Evolutionary conservation across 176 grass and related monocot genomes (phyloP).

Genomic region (Bonia amplexicaulis): DNA sequence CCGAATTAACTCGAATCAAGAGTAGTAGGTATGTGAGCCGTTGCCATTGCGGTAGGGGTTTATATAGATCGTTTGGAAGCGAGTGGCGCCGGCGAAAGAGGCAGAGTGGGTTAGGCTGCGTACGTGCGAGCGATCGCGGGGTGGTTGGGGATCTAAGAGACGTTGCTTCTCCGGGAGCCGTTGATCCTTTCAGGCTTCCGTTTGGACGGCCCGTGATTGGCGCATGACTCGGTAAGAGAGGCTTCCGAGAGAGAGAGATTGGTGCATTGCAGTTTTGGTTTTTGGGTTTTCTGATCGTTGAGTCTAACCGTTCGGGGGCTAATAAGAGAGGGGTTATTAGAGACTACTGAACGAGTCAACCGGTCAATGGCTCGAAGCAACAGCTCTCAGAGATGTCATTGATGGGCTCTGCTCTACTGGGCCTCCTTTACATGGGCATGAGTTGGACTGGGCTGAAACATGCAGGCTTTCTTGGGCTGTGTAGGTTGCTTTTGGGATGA

Average conservation of each 20-base stretch:
- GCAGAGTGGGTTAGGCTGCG: background rate
- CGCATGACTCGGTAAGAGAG: conserved; percentile 5
- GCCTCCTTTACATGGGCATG: background rate
- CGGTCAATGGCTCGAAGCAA: background rate
- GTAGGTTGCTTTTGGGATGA: background rate
- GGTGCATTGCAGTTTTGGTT: background rate
- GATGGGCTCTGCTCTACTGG: background rate
- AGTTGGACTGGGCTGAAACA: background rate
- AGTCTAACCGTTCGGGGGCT: background rate
- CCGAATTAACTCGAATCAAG: background rate
- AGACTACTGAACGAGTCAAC: background rate
- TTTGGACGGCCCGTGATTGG: conserved; percentile 5
- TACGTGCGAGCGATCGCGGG: background rate
- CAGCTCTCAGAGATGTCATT: background rate
- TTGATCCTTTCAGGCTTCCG: background rate
- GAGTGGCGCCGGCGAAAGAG: background rate
- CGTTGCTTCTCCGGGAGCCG: conserved; percentile 7
- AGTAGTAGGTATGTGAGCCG: background rate
- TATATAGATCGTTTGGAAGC: conserved; percentile 26
- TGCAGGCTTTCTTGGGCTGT: background rate
- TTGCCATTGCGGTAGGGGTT: background rate
- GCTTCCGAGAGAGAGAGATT: background rate
- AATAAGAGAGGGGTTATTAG: no score
- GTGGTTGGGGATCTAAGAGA: background rate
- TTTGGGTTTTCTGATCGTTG: background rate